Base-by-base conservation (phyloP, 495 filamentous ascomycete species). In the Hypoxylon trugodes region DNA sequence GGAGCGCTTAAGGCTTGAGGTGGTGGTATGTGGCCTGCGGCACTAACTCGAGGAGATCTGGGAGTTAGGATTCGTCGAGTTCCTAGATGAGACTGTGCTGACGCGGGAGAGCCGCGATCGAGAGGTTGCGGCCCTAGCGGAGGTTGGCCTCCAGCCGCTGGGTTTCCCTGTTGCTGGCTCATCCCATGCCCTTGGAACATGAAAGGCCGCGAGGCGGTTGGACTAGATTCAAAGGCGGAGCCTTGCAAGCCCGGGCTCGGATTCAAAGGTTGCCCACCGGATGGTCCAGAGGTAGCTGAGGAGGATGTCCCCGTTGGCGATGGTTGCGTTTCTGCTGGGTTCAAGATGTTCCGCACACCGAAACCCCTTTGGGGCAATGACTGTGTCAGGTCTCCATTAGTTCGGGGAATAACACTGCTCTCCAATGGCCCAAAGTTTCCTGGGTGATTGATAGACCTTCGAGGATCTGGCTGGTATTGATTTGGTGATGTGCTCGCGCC, bases 11-110 rank as follows among this genome's bases (percentile, higher is more conserved):
- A 72, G 5, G 74, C 72, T 26, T 73, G 74, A n/a, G 77, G 71
- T 33, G 80, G 80, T 5, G 76, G 76, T 22, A 78, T 75, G 28
- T 80, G 77, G 16, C 76, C 72, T 10, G 76, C 35, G 54, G 79
- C 77, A 10, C 73, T 70, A 10, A 83, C 77, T 16, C 80, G 75
- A 24, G 89, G 89, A 12, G 89, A 90, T 53, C 80, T 80, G 16
- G 89, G 88, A 28, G 85, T 87, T 65, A 90, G 77, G n/a, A 86
- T 80, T 51, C 81, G 80, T 43, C 86, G 81, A 43, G 68, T 70
- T 33, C 70, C 61, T 25, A 78, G 72, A 48, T 76, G 70, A 66
- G 76, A 61, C 57, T 77, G 40, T 74, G 73, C 49, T 70, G 82
- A 51, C 7, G 63, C 64, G 4, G 78, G 78, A 8, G 78, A 79